Evolutionary conservation across 1,284 basidiomycete genomes (phyloP).

Genomic region (Macrocybe sp.): DNA sequence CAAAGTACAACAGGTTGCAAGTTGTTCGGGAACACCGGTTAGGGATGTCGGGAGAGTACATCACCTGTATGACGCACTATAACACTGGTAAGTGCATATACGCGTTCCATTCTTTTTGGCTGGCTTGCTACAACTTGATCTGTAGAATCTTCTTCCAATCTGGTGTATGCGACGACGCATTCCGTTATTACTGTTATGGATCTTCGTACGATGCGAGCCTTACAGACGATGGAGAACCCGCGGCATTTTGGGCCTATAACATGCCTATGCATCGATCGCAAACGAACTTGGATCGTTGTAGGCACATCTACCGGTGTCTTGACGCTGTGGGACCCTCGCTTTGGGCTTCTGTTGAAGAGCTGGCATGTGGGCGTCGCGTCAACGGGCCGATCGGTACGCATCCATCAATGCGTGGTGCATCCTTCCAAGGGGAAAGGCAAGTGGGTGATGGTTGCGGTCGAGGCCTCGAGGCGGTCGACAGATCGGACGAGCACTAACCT

Average conservation of each 20-base stretch:
- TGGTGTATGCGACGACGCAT: constrained; percentile 84
- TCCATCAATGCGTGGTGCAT: constrained; percentile 75
- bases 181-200: constrained; percentile 80
- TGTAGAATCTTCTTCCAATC: constrained; percentile 62
- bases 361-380: constrained; percentile 76
- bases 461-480: constrained; percentile 39
- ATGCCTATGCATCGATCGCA: constrained; percentile 77
- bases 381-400: constrained; percentile 44
- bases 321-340: constrained; percentile 91
- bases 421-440: constrained; percentile 83
- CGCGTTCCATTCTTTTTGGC: neutral
- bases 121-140: neutral
- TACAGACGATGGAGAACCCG: constrained; percentile 79
- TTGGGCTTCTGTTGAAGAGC: constrained; percentile 83
- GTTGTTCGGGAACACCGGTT: constrained; percentile 71
- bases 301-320: constrained; percentile 84
- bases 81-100: constrained; percentile 51
- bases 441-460: constrained; percentile 84
- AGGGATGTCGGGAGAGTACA: constrained; percentile 67
- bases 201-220: constrained; percentile 76
- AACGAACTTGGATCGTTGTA: constrained; percentile 82
- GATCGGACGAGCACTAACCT: constrained; percentile 43
- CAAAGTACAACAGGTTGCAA: constrained; percentile 79
- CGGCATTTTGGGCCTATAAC: constrained; percentile 85
- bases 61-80: constrained; percentile 74